Percentiles rank a stretch among this genome's conserved stretches.
phyloP scores from a whole-genome alignment of 2,329 filamentous ascomycete species.

The Aspergillus glaucus region DNA sequence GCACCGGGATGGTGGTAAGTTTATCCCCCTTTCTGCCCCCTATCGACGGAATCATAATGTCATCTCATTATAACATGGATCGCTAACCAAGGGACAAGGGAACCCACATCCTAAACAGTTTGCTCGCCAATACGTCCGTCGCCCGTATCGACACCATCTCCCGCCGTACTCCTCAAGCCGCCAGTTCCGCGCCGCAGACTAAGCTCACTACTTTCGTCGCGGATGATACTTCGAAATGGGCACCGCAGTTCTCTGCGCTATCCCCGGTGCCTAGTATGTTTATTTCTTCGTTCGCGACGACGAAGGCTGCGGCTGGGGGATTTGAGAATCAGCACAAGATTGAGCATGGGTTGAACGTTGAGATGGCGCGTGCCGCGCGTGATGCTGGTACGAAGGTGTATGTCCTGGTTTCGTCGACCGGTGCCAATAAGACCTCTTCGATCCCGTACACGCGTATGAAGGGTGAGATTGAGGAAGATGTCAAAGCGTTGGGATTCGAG shows the following conservation, averaged over 20 bases:
- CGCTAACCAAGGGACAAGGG: slow-evolving; percentile 48
- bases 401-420: slow-evolving; percentile 63
- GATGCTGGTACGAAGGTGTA: slow-evolving; percentile 65
- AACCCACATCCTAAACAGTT: slow-evolving; percentile 61
- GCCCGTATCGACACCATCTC: slow-evolving; percentile 41
- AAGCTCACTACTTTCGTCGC: slow-evolving; percentile 64
- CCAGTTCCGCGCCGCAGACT: slow-evolving; percentile 45
- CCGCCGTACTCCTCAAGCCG: slow-evolving; percentile 34
- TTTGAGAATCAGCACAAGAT: slow-evolving; percentile 78
- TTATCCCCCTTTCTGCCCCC: neutral
- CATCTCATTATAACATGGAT: slow-evolving; percentile 3
- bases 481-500: slow-evolving; percentile 67
- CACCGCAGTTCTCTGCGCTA: slow-evolving; percentile 51
- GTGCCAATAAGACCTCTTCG: slow-evolving; percentile 47
- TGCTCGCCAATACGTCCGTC: slow-evolving; percentile 34
- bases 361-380: slow-evolving; percentile 68
- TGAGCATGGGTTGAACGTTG: slow-evolving; percentile 79
- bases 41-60: slow-evolving; percentile 3
- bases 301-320: slow-evolving; percentile 65
- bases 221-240: slow-evolving; percentile 64
- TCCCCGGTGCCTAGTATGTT: slow-evolving; percentile 56
- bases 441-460: slow-evolving; percentile 68
- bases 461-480: slow-evolving; percentile 72
- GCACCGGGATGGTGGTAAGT: slow-evolving; percentile 46
- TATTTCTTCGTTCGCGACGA: slow-evolving; percentile 76